Base-by-base conservation (phyloP, 2,329 filamentous ascomycete species). In the Myriosclerotinia duriaeana region DNA sequence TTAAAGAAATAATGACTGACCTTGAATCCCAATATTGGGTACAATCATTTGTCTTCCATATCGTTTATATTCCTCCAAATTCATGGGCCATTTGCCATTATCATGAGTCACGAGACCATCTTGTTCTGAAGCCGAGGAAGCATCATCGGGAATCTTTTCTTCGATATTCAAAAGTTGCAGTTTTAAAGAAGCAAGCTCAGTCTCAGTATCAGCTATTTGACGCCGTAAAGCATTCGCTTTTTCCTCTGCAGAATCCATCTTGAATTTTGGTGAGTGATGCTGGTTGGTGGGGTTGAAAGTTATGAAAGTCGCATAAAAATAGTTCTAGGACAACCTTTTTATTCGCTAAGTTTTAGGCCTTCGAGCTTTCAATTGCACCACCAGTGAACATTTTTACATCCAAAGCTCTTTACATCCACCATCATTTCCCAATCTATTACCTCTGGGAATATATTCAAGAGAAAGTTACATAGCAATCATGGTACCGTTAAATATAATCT, bases 41-140 rank as follows among this genome's bases (percentile, higher is more conserved):
- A 97, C 86, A 70, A 98, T 93, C 80, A 98, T 88, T 79, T 97
- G 94, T 50, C 94, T 84, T 9, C 92, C 93, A 79, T 98, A 98
- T 69, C 93, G 85, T 70, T 87, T 86, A 77, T 97, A 97, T 73
- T 97, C 93, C 6, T 89, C 85, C 20, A 82, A 79, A 5, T 79
- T 78, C 2, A 97, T 81, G 0, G 91, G 91, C 89, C 91, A 94
- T 70, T 80, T 85, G 15, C 46, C 38, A 34, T 61, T 34, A 79
- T 44, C 58, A 46, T 66, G 53, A 48, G 68, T 72, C 69, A 71
- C 69, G 68, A 26, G 65, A 66, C 50, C 53, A 7, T 34, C 58
- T 42, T 61, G 44, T 44, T 62, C 48, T 15, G 50, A 36, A 17
- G 44, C 17, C n/a, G n/a, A 20, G 48, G 30, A 50, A n/a, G 30